Percentiles rank a stretch among this genome's conserved stretches.
Evolutionary conservation across 139 green algal genomes (phyloP).

Genomic region (Tetraselmis chui): DNA sequence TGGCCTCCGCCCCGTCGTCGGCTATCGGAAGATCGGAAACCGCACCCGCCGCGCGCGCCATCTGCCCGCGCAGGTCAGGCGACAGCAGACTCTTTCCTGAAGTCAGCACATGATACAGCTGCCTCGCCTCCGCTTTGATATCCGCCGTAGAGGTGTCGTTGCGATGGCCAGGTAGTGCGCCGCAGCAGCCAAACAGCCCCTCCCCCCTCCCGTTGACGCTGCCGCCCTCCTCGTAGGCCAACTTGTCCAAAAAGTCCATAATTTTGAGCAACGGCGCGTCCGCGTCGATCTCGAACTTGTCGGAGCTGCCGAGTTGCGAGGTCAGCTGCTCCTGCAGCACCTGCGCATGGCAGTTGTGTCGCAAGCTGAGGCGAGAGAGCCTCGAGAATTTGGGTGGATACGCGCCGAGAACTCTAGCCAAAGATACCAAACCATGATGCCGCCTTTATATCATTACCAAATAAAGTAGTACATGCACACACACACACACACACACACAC

Average conservation of each 20-base stretch:
- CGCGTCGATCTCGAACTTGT: background rate
- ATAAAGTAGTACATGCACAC: too few relatives aligned
- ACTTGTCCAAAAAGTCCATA: background rate
- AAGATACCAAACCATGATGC: too few relatives aligned
- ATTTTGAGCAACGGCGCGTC: background rate
- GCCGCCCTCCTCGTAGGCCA: background rate
- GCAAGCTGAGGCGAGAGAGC: too few relatives aligned
- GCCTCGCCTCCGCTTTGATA: background rate
- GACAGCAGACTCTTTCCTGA: background rate
- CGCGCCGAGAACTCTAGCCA: too few relatives aligned
- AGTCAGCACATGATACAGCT: background rate
- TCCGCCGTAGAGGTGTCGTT: too few relatives aligned
- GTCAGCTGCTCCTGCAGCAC: background rate
- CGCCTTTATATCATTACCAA: too few relatives aligned
- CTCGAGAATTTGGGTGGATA: too few relatives aligned
- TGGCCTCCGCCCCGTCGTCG: background rate
- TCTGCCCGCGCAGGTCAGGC: background rate
- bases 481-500: too few relatives aligned
- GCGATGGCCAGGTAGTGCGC: background rate
- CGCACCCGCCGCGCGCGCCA: background rate
- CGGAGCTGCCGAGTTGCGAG: too few relatives aligned
- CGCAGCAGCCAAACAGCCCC: background rate
- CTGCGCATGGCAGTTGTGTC: too few relatives aligned
- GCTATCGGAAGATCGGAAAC: background rate
- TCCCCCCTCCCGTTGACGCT: background rate